A percentile compares a stretch with the other conserved stretches of the same genome.
These are phyloP conservation scores for Excoecaria cochinchinensis DNA, from an alignment of 345 rosid species.

Conservation along the genomic window DNA sequence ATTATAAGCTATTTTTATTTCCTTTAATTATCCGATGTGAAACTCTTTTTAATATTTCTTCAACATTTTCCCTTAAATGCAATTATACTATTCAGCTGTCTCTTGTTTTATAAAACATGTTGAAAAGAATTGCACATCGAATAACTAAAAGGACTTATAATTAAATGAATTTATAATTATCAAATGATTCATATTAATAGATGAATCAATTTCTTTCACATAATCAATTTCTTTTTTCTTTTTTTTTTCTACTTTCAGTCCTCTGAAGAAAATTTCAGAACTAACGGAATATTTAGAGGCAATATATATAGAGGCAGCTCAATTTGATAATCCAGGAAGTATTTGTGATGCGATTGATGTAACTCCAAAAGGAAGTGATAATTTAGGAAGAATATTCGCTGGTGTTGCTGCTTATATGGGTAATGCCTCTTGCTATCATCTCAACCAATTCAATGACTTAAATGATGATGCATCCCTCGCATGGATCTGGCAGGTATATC, in stretches of 20 bases:
- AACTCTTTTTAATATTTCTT: too few relatives aligned
- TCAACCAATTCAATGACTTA: constrained; percentile 22
- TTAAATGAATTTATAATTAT: too few relatives aligned
- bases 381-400: constrained; percentile 33
- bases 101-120: too few relatives aligned
- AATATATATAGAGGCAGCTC: constrained; percentile 37
- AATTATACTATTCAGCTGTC: too few relatives aligned
- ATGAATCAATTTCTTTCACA: too few relatives aligned
- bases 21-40: too few relatives aligned
- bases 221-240: too few relatives aligned
- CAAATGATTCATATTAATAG: too few relatives aligned
- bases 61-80: too few relatives aligned
- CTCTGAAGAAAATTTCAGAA: constrained; percentile 20
- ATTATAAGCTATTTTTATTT: too few relatives aligned
- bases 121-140: too few relatives aligned
- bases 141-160: too few relatives aligned
- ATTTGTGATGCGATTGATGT: constrained; percentile 44
- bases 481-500: constrained; percentile 47
- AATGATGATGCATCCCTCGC: constrained; percentile 23
- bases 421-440: constrained; percentile 38
- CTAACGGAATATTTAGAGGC: constrained; percentile 33
- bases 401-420: constrained; percentile 44
- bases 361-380: constrained; percentile 21
- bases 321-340: constrained; percentile 32
- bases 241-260: constrained; percentile 17